Conservation (phyloP, 768 basidiomycete genomes). For the Termitomyces sp. region DNA sequence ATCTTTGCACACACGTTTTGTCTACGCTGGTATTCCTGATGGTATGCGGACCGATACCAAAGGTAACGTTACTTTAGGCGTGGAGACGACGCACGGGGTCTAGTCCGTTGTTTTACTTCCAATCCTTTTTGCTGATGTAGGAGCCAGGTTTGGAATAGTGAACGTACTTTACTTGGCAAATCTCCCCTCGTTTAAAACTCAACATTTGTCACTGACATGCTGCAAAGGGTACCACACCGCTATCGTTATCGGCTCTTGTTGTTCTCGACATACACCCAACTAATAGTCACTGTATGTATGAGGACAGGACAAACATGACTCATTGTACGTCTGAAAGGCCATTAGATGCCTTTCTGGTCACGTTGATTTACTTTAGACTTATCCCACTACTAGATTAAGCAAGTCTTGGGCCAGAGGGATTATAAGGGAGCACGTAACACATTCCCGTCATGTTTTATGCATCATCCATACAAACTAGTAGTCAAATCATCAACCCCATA, state of each 20-base stretch:
- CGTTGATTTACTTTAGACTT: no score
- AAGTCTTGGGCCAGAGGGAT: no score
- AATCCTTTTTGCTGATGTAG: background rate
- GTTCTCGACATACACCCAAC: no score
- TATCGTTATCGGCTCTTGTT: background rate
- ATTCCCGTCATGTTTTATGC: no score
- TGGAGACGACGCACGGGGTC: slow-evolving; percentile 66
- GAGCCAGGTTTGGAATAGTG: slow-evolving; percentile 37
- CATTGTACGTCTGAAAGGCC: background rate
- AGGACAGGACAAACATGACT: background rate
- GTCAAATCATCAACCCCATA: no score
- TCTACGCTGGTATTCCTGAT: slow-evolving; percentile 62
- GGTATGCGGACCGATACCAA: slow-evolving; percentile 58
- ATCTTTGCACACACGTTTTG: slow-evolving; percentile 48
- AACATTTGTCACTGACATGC: no score
- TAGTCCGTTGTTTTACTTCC: slow-evolving; percentile 5
- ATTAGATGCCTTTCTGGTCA: no score
- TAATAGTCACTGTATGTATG: no score
- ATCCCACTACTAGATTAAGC: no score
- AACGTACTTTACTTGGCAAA: slow-evolving; percentile 50
- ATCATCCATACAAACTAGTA: no score
- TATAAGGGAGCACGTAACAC: no score
- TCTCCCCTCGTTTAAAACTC: no score
- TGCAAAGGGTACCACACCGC: slow-evolving; percentile 10
- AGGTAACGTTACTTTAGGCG: slow-evolving; percentile 66